Evolutionary conservation across 2,329 filamentous ascomycete species (phyloP), one percentile per base, ranked within the genome.

Genomic region (Colletotrichum neosansevieriae): DNA sequence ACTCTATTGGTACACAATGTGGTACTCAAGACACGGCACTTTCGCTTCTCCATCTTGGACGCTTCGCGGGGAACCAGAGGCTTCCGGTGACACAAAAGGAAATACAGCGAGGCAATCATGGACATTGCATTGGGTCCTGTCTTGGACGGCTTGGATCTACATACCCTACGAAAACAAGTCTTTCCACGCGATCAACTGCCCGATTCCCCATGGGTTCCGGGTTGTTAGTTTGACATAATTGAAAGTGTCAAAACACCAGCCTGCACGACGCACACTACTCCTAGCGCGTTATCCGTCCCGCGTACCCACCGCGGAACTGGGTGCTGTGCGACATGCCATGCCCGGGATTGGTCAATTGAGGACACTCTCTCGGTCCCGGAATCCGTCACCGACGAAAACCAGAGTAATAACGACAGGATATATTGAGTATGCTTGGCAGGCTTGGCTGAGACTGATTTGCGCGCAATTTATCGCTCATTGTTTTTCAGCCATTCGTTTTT

Each of bases 391-490:
- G 51, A 63, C 51, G 45, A 17, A 44, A 29, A 19, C 12, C 19
- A 42, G 44, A 34, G 9, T 10, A 19, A 19, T 40, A 15, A 15
- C 21, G 19, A 50, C 13, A 32, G 40, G 12, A 10, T 17, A 58
- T 57, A 40, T 29, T 19, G 24, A 19, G 29, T 42, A 50, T 63
- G 29, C 42, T 49, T 58, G 61, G 53, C 53, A 40, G 53, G n/a
- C 54, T 51, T 58, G 61, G 34, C 44, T 21, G 10, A 36, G 24
- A 15, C 32, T 47, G 15, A 21, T 29, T 17, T 49, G 17, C 32
- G 57, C 57, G 29, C 51, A 19, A 44, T 61, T 40, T 44, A 36
- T 44, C n/a, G 38, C 44, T 29, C 58, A 24, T 32, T 19, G 29
- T 19, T 40, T 13, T 19, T 44, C 12, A 59, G 44, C 42, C 44